phyloP scores from a whole-genome alignment of 1,284 basidiomycete species.

The Schizopora paradoxa region DNA sequence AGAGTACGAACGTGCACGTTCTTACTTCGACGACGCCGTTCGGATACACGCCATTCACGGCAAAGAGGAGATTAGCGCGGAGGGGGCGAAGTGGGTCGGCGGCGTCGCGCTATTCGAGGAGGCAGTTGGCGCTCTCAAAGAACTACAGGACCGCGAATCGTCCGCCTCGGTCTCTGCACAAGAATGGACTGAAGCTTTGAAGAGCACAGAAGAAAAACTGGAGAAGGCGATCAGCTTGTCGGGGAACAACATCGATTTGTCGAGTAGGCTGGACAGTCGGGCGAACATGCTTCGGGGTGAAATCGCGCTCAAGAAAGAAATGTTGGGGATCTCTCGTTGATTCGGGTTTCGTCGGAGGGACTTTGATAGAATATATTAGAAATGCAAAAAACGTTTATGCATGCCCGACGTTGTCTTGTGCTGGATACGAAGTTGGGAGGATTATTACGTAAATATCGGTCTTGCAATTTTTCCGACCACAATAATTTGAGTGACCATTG shows the following conservation, averaged over 20 bases:
- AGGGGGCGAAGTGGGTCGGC: constrained; percentile 62
- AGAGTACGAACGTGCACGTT: constrained; percentile 39
- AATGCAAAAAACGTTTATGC: too few species aligned
- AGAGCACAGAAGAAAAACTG: constrained; percentile 43
- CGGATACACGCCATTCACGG: constrained; percentile 20
- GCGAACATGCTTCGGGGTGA: constrained; percentile 66
- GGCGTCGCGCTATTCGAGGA: constrained; percentile 64
- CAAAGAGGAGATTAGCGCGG: constrained; percentile 34
- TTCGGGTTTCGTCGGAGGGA: not conserved
- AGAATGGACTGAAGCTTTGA: constrained; percentile 46
- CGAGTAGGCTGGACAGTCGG: constrained; percentile 61
- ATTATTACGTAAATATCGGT: too few species aligned
- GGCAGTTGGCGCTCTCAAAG: constrained; percentile 59
- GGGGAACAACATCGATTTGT: constrained; percentile 54
- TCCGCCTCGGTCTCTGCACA: too few species aligned
- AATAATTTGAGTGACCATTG: too few species aligned
- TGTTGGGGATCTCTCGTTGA: constrained; percentile 27
- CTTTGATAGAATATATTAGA: too few species aligned
- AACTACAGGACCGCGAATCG: constrained; percentile 36
- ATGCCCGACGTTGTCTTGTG: too few species aligned
- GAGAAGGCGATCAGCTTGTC: constrained; percentile 47
- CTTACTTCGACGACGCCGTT: constrained; percentile 45
- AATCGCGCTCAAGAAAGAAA: constrained; percentile 54
- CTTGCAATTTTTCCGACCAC: too few species aligned
- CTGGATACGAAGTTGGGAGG: too few species aligned